These are phyloP conservation scores for Trichoderma harzianum DNA, from an alignment of 2,329 filamentous ascomycete genomes.

Conservation along the genomic window DNA sequence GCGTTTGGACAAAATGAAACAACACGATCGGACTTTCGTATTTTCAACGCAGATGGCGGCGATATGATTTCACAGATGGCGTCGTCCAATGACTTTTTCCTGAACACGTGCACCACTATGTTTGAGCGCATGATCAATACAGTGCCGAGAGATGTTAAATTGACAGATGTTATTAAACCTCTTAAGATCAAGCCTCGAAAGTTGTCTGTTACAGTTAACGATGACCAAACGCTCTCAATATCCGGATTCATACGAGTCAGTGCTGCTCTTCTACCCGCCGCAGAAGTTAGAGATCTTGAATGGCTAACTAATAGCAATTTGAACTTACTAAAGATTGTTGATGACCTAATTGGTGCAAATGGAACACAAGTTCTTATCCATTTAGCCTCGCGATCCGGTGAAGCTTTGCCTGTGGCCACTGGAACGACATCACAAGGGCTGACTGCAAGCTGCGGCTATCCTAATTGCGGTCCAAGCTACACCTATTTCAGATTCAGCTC, in stretches of 20 bases:
- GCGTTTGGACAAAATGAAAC: slow-evolving; percentile 7
- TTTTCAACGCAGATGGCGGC: slow-evolving; percentile 6
- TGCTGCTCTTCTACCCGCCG: not conserved
- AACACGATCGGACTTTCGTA: not conserved
- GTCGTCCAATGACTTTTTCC: not conserved
- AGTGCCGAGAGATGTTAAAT: not conserved
- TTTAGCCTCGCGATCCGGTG: not conserved
- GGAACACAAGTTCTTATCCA: not conserved
- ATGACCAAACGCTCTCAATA: not conserved
- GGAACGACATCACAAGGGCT: not conserved
- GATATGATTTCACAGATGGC: not conserved
- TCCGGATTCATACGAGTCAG: not conserved
- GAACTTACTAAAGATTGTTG: not conserved
- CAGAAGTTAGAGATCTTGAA: not conserved
- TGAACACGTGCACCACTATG: not conserved
- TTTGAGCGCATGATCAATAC: slow-evolving; percentile 6
- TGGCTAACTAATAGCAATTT: not conserved
- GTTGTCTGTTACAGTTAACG: not conserved
- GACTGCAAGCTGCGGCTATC: not conserved
- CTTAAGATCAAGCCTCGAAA: not conserved
- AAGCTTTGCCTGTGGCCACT: not conserved
- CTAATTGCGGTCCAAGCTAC: not conserved
- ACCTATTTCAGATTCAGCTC: not conserved
- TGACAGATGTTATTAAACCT: not conserved
- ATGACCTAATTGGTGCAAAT: not conserved